A percentile compares a stretch with the other conserved stretches of the same genome.
These are phyloP conservation scores for Coemansia guatemalensis DNA, from an alignment of 192 early-diverging fungal genomes.

Conservation along the genomic window DNA sequence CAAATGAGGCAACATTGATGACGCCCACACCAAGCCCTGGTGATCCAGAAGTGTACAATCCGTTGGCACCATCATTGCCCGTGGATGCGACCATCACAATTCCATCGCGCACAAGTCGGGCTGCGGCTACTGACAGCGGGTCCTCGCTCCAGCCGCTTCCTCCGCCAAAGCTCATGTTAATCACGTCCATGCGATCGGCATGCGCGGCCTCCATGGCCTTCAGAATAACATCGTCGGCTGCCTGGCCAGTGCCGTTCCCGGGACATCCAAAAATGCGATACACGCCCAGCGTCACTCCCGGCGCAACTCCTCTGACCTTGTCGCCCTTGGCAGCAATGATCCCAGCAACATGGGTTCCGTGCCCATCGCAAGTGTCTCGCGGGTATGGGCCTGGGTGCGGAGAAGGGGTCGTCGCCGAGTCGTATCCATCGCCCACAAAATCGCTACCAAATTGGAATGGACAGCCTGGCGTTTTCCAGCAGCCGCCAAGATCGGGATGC, in stretches of 20 bases:
- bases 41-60: slow-evolving; percentile 59
- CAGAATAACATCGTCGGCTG: slow-evolving; percentile 70
- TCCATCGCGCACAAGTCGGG: slow-evolving; percentile 38
- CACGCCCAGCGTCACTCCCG: slow-evolving; percentile 71
- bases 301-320: slow-evolving; percentile 77
- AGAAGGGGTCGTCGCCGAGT: slow-evolving; percentile 32
- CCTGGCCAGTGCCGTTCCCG: slow-evolving; percentile 59
- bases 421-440: slow-evolving; percentile 60
- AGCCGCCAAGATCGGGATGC: slow-evolving; percentile 52
- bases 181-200: slow-evolving; percentile 71
- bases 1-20: slow-evolving; percentile 58
- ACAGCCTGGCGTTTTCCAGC: slow-evolving; percentile 59
- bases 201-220: slow-evolving; percentile 72
- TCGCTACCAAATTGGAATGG: slow-evolving; percentile 63
- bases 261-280: slow-evolving; percentile 85
- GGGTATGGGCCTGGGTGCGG: slow-evolving; percentile 57
- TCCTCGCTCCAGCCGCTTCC: slow-evolving; percentile 62
- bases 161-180: slow-evolving; percentile 83
- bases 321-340: slow-evolving; percentile 73
- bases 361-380: slow-evolving; percentile 61
- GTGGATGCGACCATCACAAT: slow-evolving; percentile 61
- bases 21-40: slow-evolving; percentile 59
- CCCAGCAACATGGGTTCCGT: slow-evolving; percentile 67
- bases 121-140: slow-evolving; percentile 61
- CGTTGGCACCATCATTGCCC: slow-evolving; percentile 67